These are phyloP conservation scores for Zasmidium cellare DNA, from an alignment of 2,329 filamentous ascomycete species.

Conservation along the genomic window DNA sequence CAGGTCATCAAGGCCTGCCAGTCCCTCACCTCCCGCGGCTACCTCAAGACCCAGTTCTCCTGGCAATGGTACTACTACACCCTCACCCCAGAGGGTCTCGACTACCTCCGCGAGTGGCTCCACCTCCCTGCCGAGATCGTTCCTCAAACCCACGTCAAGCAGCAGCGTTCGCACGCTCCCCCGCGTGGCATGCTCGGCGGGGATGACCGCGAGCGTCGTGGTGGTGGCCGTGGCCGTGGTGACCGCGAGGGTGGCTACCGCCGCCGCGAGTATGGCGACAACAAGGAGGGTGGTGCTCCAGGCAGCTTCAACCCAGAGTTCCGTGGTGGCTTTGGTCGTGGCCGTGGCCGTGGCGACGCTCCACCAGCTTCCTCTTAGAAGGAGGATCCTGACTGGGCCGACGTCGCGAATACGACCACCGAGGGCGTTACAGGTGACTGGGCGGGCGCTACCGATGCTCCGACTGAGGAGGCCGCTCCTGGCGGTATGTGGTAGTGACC, in stretches of 20 bases:
- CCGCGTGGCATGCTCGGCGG: slow-evolving; percentile 97
- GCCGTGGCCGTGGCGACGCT: slow-evolving; percentile 67
- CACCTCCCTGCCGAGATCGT: slow-evolving; percentile 99
- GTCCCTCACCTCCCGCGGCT: slow-evolving; percentile 96
- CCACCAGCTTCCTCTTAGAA: slow-evolving; percentile 45
- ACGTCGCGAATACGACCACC: not conserved
- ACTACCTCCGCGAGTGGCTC: slow-evolving; percentile 99
- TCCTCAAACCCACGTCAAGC: slow-evolving; percentile 99
- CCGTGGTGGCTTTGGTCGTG: slow-evolving; percentile 67
- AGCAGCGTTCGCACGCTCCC: slow-evolving; percentile 97
- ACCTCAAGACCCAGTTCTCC: slow-evolving; percentile 99
- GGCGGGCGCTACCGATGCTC: not conserved
- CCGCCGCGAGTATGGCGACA: slow-evolving; percentile 58
- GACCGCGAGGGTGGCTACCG: slow-evolving; percentile 69
- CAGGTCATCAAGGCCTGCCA: slow-evolving; percentile 96
- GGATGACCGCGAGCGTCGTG: slow-evolving; percentile 73
- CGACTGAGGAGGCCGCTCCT: not conserved
- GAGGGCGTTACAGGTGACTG: not conserved
- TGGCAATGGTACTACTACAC: slow-evolving; percentile 99
- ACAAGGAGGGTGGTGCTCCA: slow-evolving; percentile 82
- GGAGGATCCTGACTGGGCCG: slow-evolving; percentile 18
- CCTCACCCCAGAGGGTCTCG: slow-evolving; percentile 97
- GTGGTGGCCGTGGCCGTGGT: slow-evolving; percentile 70
- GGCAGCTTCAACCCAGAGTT: slow-evolving; percentile 91
- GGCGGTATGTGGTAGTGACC: not conserved